phyloP scores from a whole-genome alignment of 2,329 filamentous ascomycete species.

The Lachnellula suecica region DNA sequence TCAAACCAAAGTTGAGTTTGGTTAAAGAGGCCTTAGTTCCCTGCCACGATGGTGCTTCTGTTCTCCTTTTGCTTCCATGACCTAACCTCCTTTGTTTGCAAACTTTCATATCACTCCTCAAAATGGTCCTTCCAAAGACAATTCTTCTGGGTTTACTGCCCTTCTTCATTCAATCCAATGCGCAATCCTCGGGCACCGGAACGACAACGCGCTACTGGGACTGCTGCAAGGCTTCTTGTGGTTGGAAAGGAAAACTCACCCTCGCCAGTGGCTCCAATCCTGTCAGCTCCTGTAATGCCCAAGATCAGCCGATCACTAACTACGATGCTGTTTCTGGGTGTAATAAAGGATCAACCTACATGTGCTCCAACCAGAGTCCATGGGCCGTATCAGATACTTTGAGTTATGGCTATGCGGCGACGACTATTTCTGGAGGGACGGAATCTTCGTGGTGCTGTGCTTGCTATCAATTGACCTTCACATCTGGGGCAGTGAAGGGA shows the following conservation, averaged over 20 bases:
- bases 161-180: constrained; percentile 20
- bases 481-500: constrained; percentile 48
- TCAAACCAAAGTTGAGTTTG: too few species aligned
- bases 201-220: constrained; percentile 50
- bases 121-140: constrained; percentile 23
- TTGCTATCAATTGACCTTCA: constrained; percentile 55
- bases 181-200: constrained; percentile 24
- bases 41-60: neutral
- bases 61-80: neutral
- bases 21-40: too few species aligned
- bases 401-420: constrained; percentile 62
- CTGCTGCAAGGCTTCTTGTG: constrained; percentile 65
- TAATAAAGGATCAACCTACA: constrained; percentile 42
- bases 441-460: constrained; percentile 66
- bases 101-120: neutral
- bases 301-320: constrained; percentile 53
- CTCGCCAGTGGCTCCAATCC: constrained; percentile 34
- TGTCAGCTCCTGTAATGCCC: constrained; percentile 34
- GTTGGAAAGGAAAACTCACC: constrained; percentile 57
- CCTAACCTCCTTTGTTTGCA: neutral
- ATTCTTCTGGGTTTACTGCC: constrained; percentile 25
- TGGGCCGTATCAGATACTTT: constrained; percentile 58
- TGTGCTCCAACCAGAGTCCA: constrained; percentile 61
- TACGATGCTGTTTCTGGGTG: constrained; percentile 52
- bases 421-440: constrained; percentile 51